Conservation (phyloP, 495 filamentous ascomycete species). For the Neurospora sp. region DNA sequence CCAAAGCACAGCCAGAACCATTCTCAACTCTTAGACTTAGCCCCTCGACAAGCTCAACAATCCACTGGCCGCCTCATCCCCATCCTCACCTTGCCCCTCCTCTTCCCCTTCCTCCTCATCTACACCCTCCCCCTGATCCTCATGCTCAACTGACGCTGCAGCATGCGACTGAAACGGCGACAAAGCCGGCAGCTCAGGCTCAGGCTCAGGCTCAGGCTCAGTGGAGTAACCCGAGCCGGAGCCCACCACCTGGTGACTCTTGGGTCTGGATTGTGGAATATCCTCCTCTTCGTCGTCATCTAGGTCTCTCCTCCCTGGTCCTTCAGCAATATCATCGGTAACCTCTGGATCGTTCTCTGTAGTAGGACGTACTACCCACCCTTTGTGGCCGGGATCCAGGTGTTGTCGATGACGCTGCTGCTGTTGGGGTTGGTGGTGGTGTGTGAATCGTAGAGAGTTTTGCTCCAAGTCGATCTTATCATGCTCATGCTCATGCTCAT, state of each 20-base stretch:
- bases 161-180: background rate
- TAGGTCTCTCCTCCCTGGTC: background rate
- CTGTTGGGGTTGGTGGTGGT: background rate
- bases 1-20: background rate
- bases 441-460: background rate
- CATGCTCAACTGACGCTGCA: background rate
- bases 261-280: background rate
- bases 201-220: background rate
- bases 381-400: background rate
- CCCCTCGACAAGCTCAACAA: conserved; percentile 23
- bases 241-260: background rate
- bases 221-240: background rate
- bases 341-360: background rate
- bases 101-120: background rate
- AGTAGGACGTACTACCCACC: background rate
- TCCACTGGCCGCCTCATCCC: conserved; percentile 22
- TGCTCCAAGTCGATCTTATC: background rate
- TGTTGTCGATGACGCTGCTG: background rate
- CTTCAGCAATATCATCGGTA: background rate
- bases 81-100: conserved; percentile 3
- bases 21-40: background rate
- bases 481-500: background rate
- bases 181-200: background rate
- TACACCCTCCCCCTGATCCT: background rate
- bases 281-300: background rate